Evolutionary conservation across 2,329 filamentous ascomycete species (phyloP), one percentile per base, ranked within the genome.

Genomic region (Sporothrix variecibatus): DNA sequence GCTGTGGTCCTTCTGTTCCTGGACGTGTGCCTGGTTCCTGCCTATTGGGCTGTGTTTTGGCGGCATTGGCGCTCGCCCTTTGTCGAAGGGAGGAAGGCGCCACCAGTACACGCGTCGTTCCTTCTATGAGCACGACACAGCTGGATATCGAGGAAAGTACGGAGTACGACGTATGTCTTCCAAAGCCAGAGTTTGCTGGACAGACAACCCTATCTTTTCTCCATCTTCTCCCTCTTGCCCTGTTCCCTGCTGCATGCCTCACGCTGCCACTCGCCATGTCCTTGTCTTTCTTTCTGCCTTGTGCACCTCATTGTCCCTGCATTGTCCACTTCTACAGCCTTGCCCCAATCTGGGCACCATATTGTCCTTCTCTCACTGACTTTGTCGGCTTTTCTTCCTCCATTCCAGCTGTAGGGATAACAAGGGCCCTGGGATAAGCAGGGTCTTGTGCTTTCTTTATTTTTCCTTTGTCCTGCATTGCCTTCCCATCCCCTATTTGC

Each of bases 371-470:
- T 46, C 11, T 28, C 23, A 56, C 15, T 3, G 56, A 28, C 9
- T 17, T n/a, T 67, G n/a, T 65, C 60, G 8, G 43, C 46, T 38
- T 26, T 70, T 70, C 31, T 56, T 70, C 23, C 34, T 26, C 12
- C 62, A 67, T 67, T 67, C 62, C 62, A 43, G 20, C 62, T 17
- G 38, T 11, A 65, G 58, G n/a, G 62, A 46, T 46, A 65, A 5
- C 56, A 20, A 65, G 38, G 38, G 38, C 38, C 38, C 38, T 46
- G 23, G 40, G 62, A 67, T 28, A 28, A 38, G 38, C 38, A 46
- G 38, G 34, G 60, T 40, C 38, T 26, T 65, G 34, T 15, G 34
- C 60, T 12, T 69, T 67, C 38, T 49, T 20, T 8, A 23, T 17
- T 43, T 23, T 9, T 51, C 8, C n/a, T 17, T 12, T 51, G 20